Percentiles rank a stretch among this genome's conserved stretches.
phyloP scores from a whole-genome alignment of 2,329 filamentous ascomycete genomes.

The Neofusicoccum sp. region DNA sequence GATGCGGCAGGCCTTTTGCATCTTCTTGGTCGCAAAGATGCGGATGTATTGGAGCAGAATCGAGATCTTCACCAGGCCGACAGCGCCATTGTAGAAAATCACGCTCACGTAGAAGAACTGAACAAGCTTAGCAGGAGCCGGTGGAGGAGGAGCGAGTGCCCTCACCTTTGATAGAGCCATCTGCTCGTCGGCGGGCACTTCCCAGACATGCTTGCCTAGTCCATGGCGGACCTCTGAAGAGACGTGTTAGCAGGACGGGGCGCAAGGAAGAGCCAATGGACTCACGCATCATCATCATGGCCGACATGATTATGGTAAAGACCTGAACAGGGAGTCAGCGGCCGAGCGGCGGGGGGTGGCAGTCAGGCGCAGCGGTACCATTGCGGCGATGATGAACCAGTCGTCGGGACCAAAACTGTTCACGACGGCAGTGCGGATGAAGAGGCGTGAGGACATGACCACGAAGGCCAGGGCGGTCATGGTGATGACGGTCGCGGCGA shows the following conservation, averaged over 20 bases:
- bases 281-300: slow-evolving; percentile 3
- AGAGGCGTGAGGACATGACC: not conserved
- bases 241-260: not conserved
- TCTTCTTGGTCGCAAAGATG: slow-evolving; percentile 32
- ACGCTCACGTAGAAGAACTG: slow-evolving; percentile 34
- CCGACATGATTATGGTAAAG: slow-evolving; percentile 7
- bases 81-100: slow-evolving; percentile 36
- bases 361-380: not conserved
- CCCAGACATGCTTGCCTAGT: slow-evolving; percentile 6
- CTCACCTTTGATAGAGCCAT: not conserved
- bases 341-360: not conserved
- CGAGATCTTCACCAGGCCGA: slow-evolving; percentile 36
- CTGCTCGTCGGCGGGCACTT: not conserved
- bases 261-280: not conserved
- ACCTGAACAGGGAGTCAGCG: not conserved
- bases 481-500: slow-evolving; percentile 14
- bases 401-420: slow-evolving; percentile 14
- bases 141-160: not conserved
- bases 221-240: slow-evolving; percentile 6
- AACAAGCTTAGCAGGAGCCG: not conserved
- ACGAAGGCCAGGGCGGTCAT: slow-evolving; percentile 14
- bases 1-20: slow-evolving; percentile 29
- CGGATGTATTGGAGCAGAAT: slow-evolving; percentile 39
- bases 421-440: not conserved
- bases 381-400: slow-evolving; percentile 14